Conservation (phyloP, 2,329 filamentous ascomycete species). For the Claviceps africana region DNA sequence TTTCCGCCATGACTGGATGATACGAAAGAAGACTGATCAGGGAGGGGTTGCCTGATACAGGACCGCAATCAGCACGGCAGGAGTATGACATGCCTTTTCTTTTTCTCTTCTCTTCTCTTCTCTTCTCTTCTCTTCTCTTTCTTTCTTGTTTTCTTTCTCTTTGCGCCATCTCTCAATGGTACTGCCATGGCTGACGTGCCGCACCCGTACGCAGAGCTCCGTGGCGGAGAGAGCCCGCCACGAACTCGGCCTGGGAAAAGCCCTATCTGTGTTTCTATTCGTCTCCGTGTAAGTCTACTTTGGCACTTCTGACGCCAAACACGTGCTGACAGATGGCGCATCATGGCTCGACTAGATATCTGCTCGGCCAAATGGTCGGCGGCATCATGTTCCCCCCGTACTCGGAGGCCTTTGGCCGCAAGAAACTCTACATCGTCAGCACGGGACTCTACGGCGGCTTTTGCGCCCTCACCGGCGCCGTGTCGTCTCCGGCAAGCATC, state of each 20-base stretch:
- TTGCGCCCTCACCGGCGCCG: background rate
- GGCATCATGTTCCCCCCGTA: background rate
- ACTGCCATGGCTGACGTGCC: background rate
- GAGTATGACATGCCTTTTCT: background rate
- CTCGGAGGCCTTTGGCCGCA: background rate
- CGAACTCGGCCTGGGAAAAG: background rate
- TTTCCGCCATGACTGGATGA: too few species aligned
- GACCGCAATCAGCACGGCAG: background rate
- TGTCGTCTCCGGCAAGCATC: background rate
- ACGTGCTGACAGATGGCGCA: background rate
- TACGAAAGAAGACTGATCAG: too few species aligned
- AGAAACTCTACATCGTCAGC: background rate
- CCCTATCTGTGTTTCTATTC: background rate
- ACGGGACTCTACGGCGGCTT: background rate
- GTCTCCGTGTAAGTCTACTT: background rate
- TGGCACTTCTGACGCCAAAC: too few species aligned
- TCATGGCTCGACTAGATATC: background rate
- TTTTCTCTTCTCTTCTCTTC: background rate
- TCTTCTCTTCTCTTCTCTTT: too few species aligned
- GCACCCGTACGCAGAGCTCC: background rate
- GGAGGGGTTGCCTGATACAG: background rate
- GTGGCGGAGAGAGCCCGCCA: background rate
- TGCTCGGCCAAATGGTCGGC: slow-evolving; percentile 1
- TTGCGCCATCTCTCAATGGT: too few species aligned
- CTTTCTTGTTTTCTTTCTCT: too few species aligned